Conservation (phyloP, 164 flowering plant species). For the Berberis thunbergii region DNA sequence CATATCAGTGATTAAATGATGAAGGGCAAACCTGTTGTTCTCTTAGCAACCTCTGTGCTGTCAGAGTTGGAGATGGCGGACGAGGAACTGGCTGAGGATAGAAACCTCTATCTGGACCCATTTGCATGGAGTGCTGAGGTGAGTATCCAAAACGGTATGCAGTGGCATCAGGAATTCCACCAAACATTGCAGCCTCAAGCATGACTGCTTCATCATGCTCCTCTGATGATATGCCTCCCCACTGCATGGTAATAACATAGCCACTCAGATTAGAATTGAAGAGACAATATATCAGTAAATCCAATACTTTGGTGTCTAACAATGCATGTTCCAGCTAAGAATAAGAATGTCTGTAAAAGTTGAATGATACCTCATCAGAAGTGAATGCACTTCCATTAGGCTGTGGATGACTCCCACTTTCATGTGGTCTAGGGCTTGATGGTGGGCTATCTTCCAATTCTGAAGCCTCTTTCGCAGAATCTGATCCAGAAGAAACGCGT, state of each 20-base stretch:
- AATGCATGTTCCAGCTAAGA: too few relatives aligned
- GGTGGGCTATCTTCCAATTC: conserved; percentile 37
- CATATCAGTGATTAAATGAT: background rate
- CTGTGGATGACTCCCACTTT: conserved; percentile 19
- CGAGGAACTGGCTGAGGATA: conserved; percentile 46
- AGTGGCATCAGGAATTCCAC: conserved; percentile 73
- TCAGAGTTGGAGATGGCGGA: conserved; percentile 81
- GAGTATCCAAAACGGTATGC: conserved; percentile 46
- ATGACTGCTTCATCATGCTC: conserved; percentile 99
- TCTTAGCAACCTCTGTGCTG: conserved; percentile 77
- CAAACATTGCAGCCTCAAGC: conserved; percentile 99
- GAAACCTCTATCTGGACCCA: conserved; percentile 18
- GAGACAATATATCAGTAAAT: too few relatives aligned
- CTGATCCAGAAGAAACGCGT: conserved; percentile 32
- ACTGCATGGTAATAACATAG: conserved; percentile 28
- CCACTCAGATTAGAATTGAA: too few relatives aligned
- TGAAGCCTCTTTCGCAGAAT: conserved; percentile 28
- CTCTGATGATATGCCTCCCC: conserved; percentile 94
- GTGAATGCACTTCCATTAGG: conserved; percentile 37
- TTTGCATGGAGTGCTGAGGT: conserved; percentile 40
- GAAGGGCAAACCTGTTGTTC: conserved; percentile 29
- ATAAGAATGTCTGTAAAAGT: too few relatives aligned
- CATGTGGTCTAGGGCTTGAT: conserved; percentile 35
- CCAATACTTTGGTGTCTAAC: too few relatives aligned
- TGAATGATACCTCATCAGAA: conserved; percentile 53